A percentile compares a stretch with the other conserved stretches of the same genome.
These are phyloP conservation scores for Geranium incanum DNA, from an alignment of 441 rosid genomes.

Conservation along the genomic window DNA sequence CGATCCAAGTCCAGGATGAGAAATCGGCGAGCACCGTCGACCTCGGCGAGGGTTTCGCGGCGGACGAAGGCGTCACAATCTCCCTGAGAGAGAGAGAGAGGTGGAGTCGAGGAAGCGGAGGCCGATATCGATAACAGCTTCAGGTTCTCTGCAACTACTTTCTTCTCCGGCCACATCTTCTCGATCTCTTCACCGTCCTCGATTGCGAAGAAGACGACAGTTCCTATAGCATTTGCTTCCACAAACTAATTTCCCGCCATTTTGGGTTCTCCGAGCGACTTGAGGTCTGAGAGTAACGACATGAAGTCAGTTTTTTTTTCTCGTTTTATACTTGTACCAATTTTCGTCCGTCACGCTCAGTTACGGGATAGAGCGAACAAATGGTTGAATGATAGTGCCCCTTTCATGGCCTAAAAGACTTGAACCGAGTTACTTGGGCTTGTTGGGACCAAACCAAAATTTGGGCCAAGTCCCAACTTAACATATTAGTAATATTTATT, in stretches of 20 bases:
- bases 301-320: no score
- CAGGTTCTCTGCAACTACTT: background rate
- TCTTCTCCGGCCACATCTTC: background rate
- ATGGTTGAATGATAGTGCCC: no score
- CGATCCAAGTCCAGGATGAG: background rate
- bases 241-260: background rate
- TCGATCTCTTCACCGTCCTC: background rate
- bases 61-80: background rate
- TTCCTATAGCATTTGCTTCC: background rate
- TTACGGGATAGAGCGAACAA: no score
- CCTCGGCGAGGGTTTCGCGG: background rate
- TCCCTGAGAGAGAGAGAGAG: background rate
- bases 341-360: no score
- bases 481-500: no score
- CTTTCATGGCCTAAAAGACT: no score
- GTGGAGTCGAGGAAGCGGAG: background rate
- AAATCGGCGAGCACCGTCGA: background rate
- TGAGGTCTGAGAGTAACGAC: no score
- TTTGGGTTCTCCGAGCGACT: background rate
- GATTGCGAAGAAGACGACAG: background rate
- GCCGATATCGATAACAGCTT: background rate
- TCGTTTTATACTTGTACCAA: no score
- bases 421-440: no score
- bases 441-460: no score
- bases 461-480: no score